Base-by-base conservation (phyloP, 2,329 filamentous ascomycete species). In the Ceratocystis huliohia region DNA sequence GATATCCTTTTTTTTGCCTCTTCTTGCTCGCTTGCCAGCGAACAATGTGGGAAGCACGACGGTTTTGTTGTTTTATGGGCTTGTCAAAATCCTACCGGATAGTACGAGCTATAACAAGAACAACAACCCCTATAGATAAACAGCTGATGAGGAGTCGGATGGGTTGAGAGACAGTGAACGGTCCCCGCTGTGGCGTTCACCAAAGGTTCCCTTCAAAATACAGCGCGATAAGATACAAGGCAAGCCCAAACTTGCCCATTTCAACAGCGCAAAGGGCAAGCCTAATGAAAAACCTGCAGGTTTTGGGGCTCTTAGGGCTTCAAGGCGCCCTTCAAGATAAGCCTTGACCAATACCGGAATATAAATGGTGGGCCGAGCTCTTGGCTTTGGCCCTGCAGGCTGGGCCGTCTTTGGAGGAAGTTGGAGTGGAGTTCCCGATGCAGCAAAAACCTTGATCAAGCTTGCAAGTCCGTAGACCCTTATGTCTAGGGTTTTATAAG, bases 21-120 rank as follows among this genome's bases (percentile, higher is more conserved):
- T 53, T 48, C 45, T 48, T 48, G 17, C 45, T 48, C 30, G 30
- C 30, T 33, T 33, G 33, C 33, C 33, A 37, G 33, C 8, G 3
- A 8, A 37, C 17, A 22, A 50, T 22, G 46, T 20, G 53, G 53
- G 53, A 17, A 30, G 13, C 53, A 59, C 13, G 28, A 13, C 53
- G 13, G 53, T 59, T 33, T 33, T 59, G 53, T 33, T 59, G 53
- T n/a, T n/a, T 33, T 30, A 28, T 30, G 53, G 53, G 6, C 33
- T 28, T 57, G 53, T 57, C 53, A 37, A 59, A 59, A 59, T 59
- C 53, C 25, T 59, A 30, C 53, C 15, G 53, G 53, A 30, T 30
- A 33, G 25, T 5, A 30, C 53, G 17, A 59, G 25, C 53, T 59
- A 30, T 17, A 30, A 1, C 53, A 37, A 37, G 33, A 37, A 7